A percentile compares a stretch with the other conserved stretches of the same genome.
Evolutionary conservation across 768 basidiomycete genomes (phyloP).

Genomic region (Hericium alpestre): DNA sequence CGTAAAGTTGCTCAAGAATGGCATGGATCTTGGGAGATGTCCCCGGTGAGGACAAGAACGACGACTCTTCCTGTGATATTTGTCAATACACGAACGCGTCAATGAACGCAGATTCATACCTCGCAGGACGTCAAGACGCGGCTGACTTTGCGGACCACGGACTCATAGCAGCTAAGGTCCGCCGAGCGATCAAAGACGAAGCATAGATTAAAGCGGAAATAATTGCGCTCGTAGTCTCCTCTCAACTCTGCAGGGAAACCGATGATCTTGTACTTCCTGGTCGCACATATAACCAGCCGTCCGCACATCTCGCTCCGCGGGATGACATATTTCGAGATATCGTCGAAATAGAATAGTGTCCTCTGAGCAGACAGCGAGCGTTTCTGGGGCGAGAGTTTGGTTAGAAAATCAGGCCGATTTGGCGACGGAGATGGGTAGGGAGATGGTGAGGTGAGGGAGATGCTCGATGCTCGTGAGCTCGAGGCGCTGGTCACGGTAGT

Average conservation of each 20-base stretch:
- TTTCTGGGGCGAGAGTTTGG: constrained; percentile 19
- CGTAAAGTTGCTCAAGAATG: constrained; percentile 92
- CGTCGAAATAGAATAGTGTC: constrained; percentile 76
- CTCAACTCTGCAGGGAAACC: constrained; percentile 81
- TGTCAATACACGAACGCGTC: background rate
- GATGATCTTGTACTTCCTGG: constrained; percentile 73
- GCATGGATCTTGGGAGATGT: constrained; percentile 61
- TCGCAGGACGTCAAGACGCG: constrained; percentile 83
- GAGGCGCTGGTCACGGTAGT: constrained; percentile 23
- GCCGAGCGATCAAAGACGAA: constrained; percentile 91
- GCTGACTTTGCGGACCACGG: constrained; percentile 88
- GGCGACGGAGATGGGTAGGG: constrained; percentile 32
- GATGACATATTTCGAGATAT: constrained; percentile 90
- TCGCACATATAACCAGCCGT: constrained; percentile 78
- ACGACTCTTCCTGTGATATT: constrained; percentile 64
- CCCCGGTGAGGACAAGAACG: constrained; percentile 68
- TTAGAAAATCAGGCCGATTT: constrained; percentile 32
- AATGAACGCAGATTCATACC: constrained; percentile 36
- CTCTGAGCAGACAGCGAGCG: constrained; percentile 38
- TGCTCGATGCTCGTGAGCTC: constrained; percentile 41
- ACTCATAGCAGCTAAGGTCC: constrained; percentile 91
- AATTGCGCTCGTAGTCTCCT: constrained; percentile 70
- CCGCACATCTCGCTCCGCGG: constrained; percentile 80
- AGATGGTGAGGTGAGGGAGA: constrained; percentile 25
- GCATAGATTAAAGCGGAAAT: constrained; percentile 89